Conservation (phyloP, 2,329 filamentous ascomycete species). For the Tolypocladium ovalisporum region DNA sequence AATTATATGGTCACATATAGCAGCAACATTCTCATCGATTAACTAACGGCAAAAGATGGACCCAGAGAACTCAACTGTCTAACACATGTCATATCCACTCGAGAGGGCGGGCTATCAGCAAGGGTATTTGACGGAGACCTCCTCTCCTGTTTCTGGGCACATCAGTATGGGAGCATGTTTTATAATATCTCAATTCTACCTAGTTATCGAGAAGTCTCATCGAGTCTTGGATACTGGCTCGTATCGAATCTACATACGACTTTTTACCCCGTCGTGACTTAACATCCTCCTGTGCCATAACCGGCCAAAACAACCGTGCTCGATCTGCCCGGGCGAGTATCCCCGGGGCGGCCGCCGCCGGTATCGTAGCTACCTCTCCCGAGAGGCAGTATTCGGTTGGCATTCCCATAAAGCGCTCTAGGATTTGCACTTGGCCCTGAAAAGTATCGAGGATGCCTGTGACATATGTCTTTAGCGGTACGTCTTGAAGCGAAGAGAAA, state of each 20-base stretch:
- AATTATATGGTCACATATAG: too few species aligned
- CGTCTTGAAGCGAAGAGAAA: constrained; percentile 11
- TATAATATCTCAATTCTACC: not conserved
- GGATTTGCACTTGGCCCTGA: not conserved
- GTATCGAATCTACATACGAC: constrained; percentile 12
- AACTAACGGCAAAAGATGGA: too few species aligned
- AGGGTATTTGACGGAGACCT: too few species aligned
- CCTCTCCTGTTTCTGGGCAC: too few species aligned
- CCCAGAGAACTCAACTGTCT: too few species aligned
- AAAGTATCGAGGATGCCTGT: constrained; percentile 4
- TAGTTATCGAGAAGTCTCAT: constrained; percentile 9
- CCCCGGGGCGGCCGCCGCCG: constrained; percentile 3
- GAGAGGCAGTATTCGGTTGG: constrained; percentile 10
- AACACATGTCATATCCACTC: too few species aligned
- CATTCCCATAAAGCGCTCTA: too few species aligned
- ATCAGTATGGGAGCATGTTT: too few species aligned
- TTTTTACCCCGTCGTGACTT: constrained; percentile 8
- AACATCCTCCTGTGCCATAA: constrained; percentile 11
- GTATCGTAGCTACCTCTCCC: not conserved
- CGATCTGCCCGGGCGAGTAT: constrained; percentile 5
- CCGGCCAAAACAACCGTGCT: constrained; percentile 8
- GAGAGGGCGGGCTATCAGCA: too few species aligned
- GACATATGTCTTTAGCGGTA: constrained; percentile 11
- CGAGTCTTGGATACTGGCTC: constrained; percentile 9
- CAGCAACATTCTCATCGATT: too few species aligned